Base-by-base conservation (phyloP, 805 yeast genomes). In the Saturnispora sekii region DNA sequence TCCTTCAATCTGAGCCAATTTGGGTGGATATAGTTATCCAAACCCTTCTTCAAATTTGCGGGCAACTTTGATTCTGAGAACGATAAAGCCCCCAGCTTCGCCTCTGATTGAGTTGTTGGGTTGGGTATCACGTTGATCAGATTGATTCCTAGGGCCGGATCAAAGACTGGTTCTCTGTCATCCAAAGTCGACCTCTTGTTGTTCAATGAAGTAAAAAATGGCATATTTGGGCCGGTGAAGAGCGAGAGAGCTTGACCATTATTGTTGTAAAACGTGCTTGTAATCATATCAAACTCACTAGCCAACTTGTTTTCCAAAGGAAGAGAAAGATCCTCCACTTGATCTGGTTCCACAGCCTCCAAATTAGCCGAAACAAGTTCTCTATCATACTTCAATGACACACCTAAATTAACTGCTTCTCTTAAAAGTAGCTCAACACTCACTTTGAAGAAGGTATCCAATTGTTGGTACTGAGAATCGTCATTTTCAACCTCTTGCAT, bases 181-280 rank as follows among this genome's bases (percentile, higher is more conserved):
- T 93, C 97, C 43, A 88, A 63, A 16, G 73, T 66, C 0, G 97
- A 85, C 54, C 77, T 82, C 28, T 75, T 72, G 31, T 76, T 71
- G 42, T 57, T 58, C 32, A 81, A 63, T 0, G 95, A 81, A 5
- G 95, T 74, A 58, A 93, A 90, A 41, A 93, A 67, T 11, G 96
- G 95, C 28, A 76, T 70, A 35, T 81, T 87, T 35, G 74, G 74
- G 15, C 75, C 74, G 3, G 83, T 77, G 9, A 75, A 63, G 31
- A 81, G 61, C 47, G 72, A 74, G 49, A 74, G 71, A 0, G 88
- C 76, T 61, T 89, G 93, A n/a, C 77, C 76, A 43, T 79, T 73
- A 3, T 74, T 67, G 8, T 69, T 58, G 9, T 66, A 58, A 53
- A 77, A 79, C 34, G 70, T 64, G 1, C 72, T 65, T 1, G 83